Base-by-base conservation (phyloP, 495 filamentous ascomycete genomes). In the Pyronema omphalodes region DNA sequence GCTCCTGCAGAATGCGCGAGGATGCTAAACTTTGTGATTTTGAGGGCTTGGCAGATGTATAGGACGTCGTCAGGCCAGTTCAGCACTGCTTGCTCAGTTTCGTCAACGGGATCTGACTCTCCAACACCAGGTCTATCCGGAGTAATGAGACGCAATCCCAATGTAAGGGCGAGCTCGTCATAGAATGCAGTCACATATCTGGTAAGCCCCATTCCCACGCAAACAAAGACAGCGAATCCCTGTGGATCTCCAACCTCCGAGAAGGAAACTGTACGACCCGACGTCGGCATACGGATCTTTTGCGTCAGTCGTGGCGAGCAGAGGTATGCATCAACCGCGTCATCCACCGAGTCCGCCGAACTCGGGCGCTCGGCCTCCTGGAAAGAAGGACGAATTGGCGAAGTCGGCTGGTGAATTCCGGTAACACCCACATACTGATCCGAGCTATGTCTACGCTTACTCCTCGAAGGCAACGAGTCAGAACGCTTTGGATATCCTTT, bases 21-120 rank as follows among this genome's bases (percentile, higher is more conserved):
- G 35, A 99, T 86, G 12, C 88, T 95, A 67, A 99, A 96, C 57
- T 94, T 94, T 17, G 81, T 91, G 56, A 99, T 91, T 61, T 86
- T 87, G 49, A 96, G 74, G 37, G 83, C 71, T 60, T 94, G 86
- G 69, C 91, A 99, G 34, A 96, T 93, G 52, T 87, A 85, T 15
- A 88, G 81, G 51, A 99, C 87, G 68, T 99, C 91, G 69, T 99
- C 91, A 60, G 91, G 91, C 91, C 91, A 99, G 69, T 80, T 83
- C 34, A 99, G 74, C 43, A 93, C 91, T 15, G 81, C 89, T 34
- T 83, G 84, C 19, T 82, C 78, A 47, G 81, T 79, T 63, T 93
- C 84, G 19, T 74, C 69, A 67, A 93, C 83, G 44, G 86, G 70
- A 55, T 88, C 86, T 60, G 88, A 95, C 61, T 88, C 88, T 34